These are phyloP conservation scores for Penicillium samsonianum DNA, from an alignment of 495 filamentous ascomycete species.

Conservation along the genomic window DNA sequence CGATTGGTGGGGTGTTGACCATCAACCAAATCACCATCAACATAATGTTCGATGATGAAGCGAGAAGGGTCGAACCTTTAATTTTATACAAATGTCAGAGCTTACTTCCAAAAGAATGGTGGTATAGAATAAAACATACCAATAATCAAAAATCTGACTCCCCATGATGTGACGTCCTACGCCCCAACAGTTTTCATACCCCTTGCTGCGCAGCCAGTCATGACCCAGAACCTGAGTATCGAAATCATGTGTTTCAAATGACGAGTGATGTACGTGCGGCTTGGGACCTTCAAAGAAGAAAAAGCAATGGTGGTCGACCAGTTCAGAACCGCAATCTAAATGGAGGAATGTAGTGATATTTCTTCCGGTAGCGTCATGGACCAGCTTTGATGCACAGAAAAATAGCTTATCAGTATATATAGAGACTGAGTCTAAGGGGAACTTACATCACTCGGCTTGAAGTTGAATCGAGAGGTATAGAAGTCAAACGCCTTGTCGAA, in stretches of 20 bases:
- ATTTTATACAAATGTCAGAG: too few relatives aligned
- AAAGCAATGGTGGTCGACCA: slow-evolving; percentile 70
- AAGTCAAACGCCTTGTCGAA: slow-evolving; percentile 60
- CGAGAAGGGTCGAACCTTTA: slow-evolving; percentile 51
- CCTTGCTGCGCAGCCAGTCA: slow-evolving; percentile 63
- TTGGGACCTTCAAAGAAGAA: slow-evolving; percentile 61
- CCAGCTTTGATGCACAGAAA: neutral
- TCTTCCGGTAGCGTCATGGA: slow-evolving; percentile 16
- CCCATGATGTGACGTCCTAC: slow-evolving; percentile 72
- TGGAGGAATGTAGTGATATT: slow-evolving; percentile 59
- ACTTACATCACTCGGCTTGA: slow-evolving; percentile 46
- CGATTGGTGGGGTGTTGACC: slow-evolving; percentile 9
- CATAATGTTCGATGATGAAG: slow-evolving; percentile 69
- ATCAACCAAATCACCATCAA: slow-evolving; percentile 67
- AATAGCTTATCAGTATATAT: neutral
- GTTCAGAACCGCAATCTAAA: slow-evolving; percentile 58
- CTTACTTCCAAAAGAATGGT: too few relatives aligned
- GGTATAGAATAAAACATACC: slow-evolving; percentile 35
- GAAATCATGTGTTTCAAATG: slow-evolving; percentile 73
- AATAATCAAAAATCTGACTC: slow-evolving; percentile 78
- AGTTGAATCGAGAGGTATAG: slow-evolving; percentile 66
- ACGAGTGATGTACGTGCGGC: slow-evolving; percentile 70
- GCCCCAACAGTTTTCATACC: slow-evolving; percentile 69
- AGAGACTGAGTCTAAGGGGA: neutral
- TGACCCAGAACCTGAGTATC: slow-evolving; percentile 75